Evolutionary conservation across 108 stramenopile species (phyloP), one percentile per base, ranked within the genome.

Genomic region (Mediolabrus comicus): DNA sequence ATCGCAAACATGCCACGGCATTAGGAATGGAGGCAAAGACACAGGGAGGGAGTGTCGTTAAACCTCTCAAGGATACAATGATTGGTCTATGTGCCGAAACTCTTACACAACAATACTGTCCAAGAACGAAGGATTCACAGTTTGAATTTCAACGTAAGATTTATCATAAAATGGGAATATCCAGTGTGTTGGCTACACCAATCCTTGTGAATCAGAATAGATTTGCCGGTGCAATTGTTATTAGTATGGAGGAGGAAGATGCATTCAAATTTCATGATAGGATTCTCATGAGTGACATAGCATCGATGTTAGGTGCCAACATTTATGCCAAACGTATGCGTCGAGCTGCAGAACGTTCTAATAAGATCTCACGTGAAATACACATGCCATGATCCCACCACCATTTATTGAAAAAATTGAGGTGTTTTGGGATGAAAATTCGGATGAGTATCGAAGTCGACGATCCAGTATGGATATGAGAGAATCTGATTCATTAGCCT

Each of bases 301-400:
- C 72, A n/a, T 36, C 53, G 11, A 74, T 68, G 64, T 57, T 66
- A 6, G 74, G 67, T 25, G 69, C 74, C 9, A 69, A 58, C 34
- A 49, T 73, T 28, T 73, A 74, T 34, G 52, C 72, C 29, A 73
- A 79, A 51, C 71, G 65, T 24, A 55, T 71, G 64, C 36, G 62
- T 19, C 28, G 61, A 31, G 69, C 69, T 24, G 43, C 65, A 13
- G 69, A 81, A 22, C 32, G 33, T 31, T 30, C 64, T 3, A 71
- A 75, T 52, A 61, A 51, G 29, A 26, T 70, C 34, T 71, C 74
- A 31, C 61, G 62, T 38, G 70, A 71, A 41, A 72, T 77, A 59
- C 76, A 13, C 70, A 77, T 33, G 53, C 71, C 11, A 49, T 77
- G 54, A 61, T 77, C 28, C 76, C 76, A 35, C 65, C 76, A 14